Conservation (phyloP, 495 filamentous ascomycete species). For the Neurospora pannonica region DNA sequence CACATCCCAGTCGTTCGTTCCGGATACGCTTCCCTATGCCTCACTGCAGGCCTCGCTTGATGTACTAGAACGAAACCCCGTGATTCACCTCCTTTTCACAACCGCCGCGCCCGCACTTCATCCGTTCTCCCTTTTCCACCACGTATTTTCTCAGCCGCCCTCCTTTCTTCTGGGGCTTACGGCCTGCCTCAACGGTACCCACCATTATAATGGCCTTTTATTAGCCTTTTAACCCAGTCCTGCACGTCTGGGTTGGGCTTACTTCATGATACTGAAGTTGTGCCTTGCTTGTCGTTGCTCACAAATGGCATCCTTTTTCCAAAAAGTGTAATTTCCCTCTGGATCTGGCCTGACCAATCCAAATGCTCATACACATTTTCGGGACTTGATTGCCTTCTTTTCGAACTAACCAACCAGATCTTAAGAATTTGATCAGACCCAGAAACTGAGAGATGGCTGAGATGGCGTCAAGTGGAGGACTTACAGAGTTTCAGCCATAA, state of each 20-base stretch:
- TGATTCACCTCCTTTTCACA: neutral
- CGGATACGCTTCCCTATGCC: neutral
- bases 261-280: neutral
- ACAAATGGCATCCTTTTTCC: neutral
- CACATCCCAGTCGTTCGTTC: neutral
- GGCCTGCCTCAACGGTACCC: neutral
- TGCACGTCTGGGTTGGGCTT: neutral
- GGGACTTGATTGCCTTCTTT: neutral
- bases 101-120: neutral
- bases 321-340: neutral
- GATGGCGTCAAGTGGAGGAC: neutral
- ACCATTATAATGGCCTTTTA: neutral
- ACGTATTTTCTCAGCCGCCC: neutral
- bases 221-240: neutral
- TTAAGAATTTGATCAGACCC: neutral
- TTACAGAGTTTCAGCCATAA: neutral
- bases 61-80: neutral
- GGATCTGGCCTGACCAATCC: neutral
- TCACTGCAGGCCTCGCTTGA: neutral
- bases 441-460: neutral
- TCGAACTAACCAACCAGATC: neutral
- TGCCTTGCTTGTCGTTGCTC: neutral
- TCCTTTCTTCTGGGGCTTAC: neutral
- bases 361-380: neutral
- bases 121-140: neutral